Percentiles rank a stretch among this genome's conserved stretches.
Conservation (phyloP, 208 protist species). For the Angomonas ambiguus region DNA sequence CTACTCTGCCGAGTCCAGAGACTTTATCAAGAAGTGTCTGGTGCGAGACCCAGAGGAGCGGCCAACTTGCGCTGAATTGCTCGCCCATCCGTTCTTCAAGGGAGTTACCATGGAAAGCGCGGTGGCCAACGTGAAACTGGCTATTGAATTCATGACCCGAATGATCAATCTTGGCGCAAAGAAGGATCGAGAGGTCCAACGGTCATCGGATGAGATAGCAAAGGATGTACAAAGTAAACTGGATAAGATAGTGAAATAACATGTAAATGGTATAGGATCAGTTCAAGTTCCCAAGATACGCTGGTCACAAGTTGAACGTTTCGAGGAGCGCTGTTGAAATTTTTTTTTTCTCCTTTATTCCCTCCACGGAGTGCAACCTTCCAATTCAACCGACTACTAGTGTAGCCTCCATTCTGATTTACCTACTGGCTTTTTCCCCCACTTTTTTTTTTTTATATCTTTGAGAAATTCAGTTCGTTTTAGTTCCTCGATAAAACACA, state of each 20-base stretch:
- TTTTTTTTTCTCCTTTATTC: constrained; percentile 11
- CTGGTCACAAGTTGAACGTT: no score
- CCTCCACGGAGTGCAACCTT: neutral
- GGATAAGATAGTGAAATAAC: constrained; percentile 45
- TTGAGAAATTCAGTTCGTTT: no score
- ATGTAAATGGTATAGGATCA: neutral
- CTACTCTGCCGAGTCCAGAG: constrained; percentile 62
- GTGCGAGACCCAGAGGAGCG: constrained; percentile 65
- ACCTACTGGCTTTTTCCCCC: no score
- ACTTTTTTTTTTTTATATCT: no score
- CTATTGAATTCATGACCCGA: constrained; percentile 80
- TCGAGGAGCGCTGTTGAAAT: neutral
- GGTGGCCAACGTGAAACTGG: constrained; percentile 76
- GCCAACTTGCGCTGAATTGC: constrained; percentile 58
- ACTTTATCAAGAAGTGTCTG: constrained; percentile 77
- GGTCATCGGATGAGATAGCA: constrained; percentile 50
- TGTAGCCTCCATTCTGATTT: no score
- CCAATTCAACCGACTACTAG: no score
- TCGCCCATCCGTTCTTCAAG: constrained; percentile 76
- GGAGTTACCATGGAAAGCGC: constrained; percentile 61
- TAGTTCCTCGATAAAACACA: no score
- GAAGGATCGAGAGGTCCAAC: constrained; percentile 41
- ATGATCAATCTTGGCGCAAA: constrained; percentile 77
- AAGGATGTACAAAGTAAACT: constrained; percentile 70
- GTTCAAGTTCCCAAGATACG: no score